These are phyloP conservation scores for Acanthamoeba castellanii DNA, from an alignment of 208 protist species.

Conservation along the genomic window DNA sequence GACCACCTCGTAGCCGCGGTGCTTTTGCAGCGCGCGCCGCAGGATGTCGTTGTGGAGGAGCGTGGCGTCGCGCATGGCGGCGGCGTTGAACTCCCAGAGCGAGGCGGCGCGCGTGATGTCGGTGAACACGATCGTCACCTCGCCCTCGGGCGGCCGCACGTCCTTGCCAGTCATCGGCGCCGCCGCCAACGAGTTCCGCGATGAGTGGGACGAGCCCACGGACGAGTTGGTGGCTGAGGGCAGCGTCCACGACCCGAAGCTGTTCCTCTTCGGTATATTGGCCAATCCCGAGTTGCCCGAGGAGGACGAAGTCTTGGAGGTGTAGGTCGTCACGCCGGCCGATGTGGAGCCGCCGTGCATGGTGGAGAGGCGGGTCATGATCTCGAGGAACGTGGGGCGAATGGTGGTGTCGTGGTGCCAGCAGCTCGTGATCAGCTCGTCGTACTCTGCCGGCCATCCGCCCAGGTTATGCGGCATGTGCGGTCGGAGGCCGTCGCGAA, in stretches of 20 bases:
- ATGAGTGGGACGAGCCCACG: too few species aligned
- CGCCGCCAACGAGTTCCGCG: too few species aligned
- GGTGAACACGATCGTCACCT: not conserved
- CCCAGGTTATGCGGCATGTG: too few species aligned
- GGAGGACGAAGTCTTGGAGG: not conserved
- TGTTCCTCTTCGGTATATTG: too few species aligned
- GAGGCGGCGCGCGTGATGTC: not conserved
- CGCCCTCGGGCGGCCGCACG: not conserved
- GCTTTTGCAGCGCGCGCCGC: not conserved
- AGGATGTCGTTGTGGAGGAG: not conserved
- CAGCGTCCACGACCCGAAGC: not conserved
- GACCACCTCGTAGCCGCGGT: conserved; percentile 2
- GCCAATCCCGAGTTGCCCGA: too few species aligned
- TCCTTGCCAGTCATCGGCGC: too few species aligned
- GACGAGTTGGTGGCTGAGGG: too few species aligned
- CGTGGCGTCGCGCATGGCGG: not conserved
- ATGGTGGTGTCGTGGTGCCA: not conserved
- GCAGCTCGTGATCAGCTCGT: not conserved
- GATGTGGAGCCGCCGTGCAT: not conserved
- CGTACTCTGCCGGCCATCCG: not conserved
- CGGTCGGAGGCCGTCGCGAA: not conserved
- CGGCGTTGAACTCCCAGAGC: not conserved
- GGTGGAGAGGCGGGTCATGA: not conserved
- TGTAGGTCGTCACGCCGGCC: not conserved
- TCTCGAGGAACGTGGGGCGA: not conserved